Conservation (phyloP, 2,329 filamentous ascomycete genomes). For the Arthroderma sp. region DNA sequence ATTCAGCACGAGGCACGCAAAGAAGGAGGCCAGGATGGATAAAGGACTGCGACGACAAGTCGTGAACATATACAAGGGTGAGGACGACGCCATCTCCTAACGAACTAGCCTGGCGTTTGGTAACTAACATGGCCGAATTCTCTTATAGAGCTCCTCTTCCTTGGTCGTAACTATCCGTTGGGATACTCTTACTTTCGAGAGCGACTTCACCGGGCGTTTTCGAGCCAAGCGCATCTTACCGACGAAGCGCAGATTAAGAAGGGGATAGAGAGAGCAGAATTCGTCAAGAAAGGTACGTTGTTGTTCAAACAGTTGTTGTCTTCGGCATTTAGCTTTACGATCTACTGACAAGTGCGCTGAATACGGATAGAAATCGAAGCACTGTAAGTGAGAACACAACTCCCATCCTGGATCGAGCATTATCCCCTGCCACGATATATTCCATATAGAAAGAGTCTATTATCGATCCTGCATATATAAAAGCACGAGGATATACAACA, state of each 20-base stretch:
- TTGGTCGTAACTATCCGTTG: conserved; percentile 75
- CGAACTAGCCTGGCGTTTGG: no score
- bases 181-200: conserved; percentile 73
- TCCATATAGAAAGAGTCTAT: no score
- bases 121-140: not conserved
- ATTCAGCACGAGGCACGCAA: no score
- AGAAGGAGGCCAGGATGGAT: conserved; percentile 25
- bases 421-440: no score
- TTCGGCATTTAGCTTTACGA: not conserved
- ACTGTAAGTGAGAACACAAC: conserved; percentile 49
- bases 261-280: conserved; percentile 66
- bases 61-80: conserved; percentile 80
- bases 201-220: conserved; percentile 74
- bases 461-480: no score
- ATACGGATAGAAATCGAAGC: conserved; percentile 69
- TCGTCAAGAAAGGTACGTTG: conserved; percentile 69
- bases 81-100: no score
- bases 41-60: conserved; percentile 59
- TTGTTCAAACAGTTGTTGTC: not conserved
- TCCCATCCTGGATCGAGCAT: not conserved
- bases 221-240: conserved; percentile 53
- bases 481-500: no score
- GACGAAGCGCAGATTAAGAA: conserved; percentile 64
- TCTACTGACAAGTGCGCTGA: conserved; percentile 1
- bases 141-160: conserved; percentile 59